Evolutionary conservation across 352 stramenopile species (phyloP).

Genomic region (Phytophthora litchii): DNA sequence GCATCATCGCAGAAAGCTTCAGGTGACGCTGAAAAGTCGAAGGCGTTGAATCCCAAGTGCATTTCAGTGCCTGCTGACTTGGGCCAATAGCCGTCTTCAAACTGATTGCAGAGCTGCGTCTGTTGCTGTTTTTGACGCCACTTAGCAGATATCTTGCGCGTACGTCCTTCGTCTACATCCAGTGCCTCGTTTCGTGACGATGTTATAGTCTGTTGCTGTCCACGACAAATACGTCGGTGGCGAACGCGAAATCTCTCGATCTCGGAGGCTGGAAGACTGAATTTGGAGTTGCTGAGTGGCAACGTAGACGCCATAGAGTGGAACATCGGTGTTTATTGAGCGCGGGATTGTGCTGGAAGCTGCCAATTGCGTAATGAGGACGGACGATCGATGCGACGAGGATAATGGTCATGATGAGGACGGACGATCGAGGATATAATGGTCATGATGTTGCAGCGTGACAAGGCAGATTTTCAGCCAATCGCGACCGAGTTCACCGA

Average conservation of each 20-base stretch:
- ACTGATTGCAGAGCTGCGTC: conserved; percentile 14
- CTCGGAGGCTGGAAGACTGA: conserved; percentile 21
- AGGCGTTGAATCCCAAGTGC: conserved; percentile 50
- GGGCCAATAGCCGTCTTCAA: conserved; percentile 28
- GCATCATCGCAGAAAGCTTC: conserved; percentile 41
- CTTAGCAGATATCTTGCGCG: conserved; percentile 40
- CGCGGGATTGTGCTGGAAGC: not conserved
- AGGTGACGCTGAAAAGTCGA: conserved; percentile 48
- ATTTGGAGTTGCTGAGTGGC: not conserved
- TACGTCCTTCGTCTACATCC: conserved; percentile 31
- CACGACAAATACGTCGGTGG: conserved; percentile 38
- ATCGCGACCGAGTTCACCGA: conserved; percentile 1
- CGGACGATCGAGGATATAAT: conserved; percentile 8
- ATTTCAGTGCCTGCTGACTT: conserved; percentile 31
- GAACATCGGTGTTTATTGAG: conserved; percentile 11
- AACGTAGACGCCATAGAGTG: conserved; percentile 11
- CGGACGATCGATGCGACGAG: conserved; percentile 9
- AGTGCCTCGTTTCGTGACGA: conserved; percentile 10
- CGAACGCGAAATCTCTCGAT: conserved; percentile 49
- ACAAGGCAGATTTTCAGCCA: conserved; percentile 11
- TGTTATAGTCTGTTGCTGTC: conserved; percentile 9
- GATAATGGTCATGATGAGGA: conserved; percentile 6
- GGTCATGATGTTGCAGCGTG: conserved; percentile 19
- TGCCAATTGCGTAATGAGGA: conserved; percentile 15
- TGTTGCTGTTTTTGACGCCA: conserved; percentile 29